A percentile compares a stretch with the other conserved stretches of the same genome.
phyloP scores from a whole-genome alignment of 2,329 filamentous ascomycete species.

The Xylaria sp. region DNA sequence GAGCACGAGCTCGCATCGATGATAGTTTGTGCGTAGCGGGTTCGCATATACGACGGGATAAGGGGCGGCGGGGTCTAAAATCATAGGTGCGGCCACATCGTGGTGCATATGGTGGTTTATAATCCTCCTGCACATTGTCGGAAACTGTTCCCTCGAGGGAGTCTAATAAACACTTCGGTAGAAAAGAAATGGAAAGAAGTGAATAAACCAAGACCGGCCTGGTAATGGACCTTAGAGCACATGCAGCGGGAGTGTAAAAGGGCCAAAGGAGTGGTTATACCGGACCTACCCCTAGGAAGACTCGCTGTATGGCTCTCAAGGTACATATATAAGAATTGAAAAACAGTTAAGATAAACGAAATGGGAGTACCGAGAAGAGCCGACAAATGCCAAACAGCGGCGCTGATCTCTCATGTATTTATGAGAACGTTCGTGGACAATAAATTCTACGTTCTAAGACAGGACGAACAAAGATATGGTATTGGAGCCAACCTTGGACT shows the following conservation, averaged over 20 bases:
- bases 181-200: background rate
- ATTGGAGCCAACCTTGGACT: background rate
- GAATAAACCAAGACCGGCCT: constrained; percentile 17
- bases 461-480: background rate
- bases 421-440: constrained; percentile 18
- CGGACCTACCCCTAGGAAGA: background rate
- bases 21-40: constrained; percentile 38
- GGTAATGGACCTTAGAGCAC: constrained; percentile 13
- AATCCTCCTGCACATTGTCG: constrained; percentile 43
- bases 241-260: background rate
- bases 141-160: background rate
- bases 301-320: constrained; percentile 1
- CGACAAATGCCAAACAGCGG: background rate
- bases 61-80: constrained; percentile 21
- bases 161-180: background rate
- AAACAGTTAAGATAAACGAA: background rate
- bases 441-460: background rate
- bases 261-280: background rate
- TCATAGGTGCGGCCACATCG: constrained; percentile 44
- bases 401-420: background rate
- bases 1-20: constrained; percentile 42
- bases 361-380: background rate
- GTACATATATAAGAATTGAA: background rate
- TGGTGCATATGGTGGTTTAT: constrained; percentile 47
- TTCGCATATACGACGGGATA: constrained; percentile 37